phyloP scores from a whole-genome alignment of 2,329 filamentous ascomycete species.

The Aspergillus brasiliensis region DNA sequence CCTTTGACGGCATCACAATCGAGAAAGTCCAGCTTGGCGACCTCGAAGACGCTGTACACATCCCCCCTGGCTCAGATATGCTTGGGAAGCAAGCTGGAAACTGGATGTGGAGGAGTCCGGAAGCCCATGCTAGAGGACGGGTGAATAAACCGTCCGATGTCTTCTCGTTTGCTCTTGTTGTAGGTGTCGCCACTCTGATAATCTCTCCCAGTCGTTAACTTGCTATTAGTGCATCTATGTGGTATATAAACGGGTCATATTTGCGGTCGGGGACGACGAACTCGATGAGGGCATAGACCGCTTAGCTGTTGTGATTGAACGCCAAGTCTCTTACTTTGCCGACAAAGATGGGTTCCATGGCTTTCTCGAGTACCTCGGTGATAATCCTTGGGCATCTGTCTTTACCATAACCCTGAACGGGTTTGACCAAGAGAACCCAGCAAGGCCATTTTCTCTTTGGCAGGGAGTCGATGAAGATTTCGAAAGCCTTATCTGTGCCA shows the following conservation, averaged over 20 bases:
- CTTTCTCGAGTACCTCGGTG: conserved; percentile 47
- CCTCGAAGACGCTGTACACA: conserved; percentile 11
- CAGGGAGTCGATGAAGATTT: conserved; percentile 38
- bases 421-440: conserved; percentile 47
- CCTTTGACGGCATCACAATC: not conserved
- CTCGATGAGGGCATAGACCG: conserved; percentile 36
- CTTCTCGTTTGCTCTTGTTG: conserved; percentile 40
- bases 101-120: conserved; percentile 39
- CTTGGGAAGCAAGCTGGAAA: conserved; percentile 27
- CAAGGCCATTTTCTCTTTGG: conserved; percentile 47
- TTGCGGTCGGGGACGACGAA: conserved; percentile 41
- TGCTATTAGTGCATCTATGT: conserved; percentile 48
- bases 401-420: conserved; percentile 42
- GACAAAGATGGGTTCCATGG: conserved; percentile 45
- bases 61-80: conserved; percentile 10
- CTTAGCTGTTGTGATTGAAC: conserved; percentile 47
- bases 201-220: conserved; percentile 5
- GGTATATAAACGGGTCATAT: conserved; percentile 45
- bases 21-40: conserved; percentile 10
- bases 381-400: conserved; percentile 43
- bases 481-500: conserved; percentile 30
- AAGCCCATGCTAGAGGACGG: conserved; percentile 30
- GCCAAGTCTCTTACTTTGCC: conserved; percentile 53
- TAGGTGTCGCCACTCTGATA: conserved; percentile 12
- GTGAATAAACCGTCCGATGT: conserved; percentile 37